Base-by-base conservation (phyloP, 2,329 filamentous ascomycete species). In the Sporothrix curviconia region DNA sequence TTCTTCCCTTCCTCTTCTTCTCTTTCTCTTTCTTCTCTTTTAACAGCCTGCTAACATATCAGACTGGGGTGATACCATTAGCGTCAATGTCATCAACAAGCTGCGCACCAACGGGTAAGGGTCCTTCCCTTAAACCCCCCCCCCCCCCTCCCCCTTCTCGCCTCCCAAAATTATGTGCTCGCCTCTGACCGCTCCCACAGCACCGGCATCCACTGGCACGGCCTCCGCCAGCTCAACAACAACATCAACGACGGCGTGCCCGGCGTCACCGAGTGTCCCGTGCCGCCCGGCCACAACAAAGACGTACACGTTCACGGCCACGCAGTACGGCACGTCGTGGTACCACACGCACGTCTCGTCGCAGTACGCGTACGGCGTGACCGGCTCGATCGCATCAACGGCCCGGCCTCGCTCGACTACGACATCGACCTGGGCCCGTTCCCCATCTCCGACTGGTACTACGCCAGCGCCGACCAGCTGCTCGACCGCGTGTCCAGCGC, bases 71-170 rank as follows among this genome's bases (percentile, higher is more conserved):
- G 28, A 32, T 11, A 32, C 28, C 6, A 5, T 78, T 28, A 70
- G 84, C 44, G 78, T 88, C 50, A 82, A 81, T 32, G 79, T 88
- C 57, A 76, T 80, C 69, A 90, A 90, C 67, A 76, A 79, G 14
- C 77, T 89, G 2, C 74, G 74, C 12, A 68, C 64, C 15, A 74
- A 72, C 59, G 70, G n/a, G n/a, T n/a, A n/a, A n/a, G n/a, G n/a
- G n/a, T n/a, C n/a, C n/a, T n/a, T n/a, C n/a, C n/a, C n/a, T n/a
- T n/a, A n/a, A n/a, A n/a, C n/a, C n/a, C n/a, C n/a, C n/a, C n/a
- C n/a, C n/a, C n/a, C n/a, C n/a, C n/a, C n/a, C n/a, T n/a, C n/a
- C n/a, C n/a, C n/a, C n/a, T n/a, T n/a, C n/a, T n/a, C n/a, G n/a
- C n/a, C n/a, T n/a, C n/a, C n/a, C n/a, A n/a, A n/a, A n/a, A n/a